Evolutionary conservation across 768 basidiomycete genomes (phyloP).

Genomic region (Collybia nuda): DNA sequence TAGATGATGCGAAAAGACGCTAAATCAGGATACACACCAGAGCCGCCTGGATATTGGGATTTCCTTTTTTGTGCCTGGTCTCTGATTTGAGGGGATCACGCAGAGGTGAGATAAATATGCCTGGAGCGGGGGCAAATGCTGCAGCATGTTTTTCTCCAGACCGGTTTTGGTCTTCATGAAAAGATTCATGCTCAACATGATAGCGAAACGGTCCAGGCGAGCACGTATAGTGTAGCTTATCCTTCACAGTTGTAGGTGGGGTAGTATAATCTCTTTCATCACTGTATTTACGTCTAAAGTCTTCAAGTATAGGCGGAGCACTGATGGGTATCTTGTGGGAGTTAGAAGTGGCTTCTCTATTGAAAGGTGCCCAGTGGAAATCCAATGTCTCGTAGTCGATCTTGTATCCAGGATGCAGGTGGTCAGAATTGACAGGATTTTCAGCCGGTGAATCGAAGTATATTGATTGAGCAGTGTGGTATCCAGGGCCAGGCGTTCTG

Average conservation of each 20-base stretch:
- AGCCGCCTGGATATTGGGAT: no score
- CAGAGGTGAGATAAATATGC: slow-evolving; percentile 36
- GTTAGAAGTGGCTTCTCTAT: slow-evolving; percentile 21
- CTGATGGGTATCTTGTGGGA: not conserved
- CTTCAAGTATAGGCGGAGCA: no score
- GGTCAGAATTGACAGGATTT: slow-evolving; percentile 42
- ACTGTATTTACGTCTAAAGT: no score
- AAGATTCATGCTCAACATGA: slow-evolving; percentile 11
- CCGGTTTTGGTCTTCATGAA: not conserved
- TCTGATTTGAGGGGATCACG: slow-evolving; percentile 2
- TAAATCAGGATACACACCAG: no score
- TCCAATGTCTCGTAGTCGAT: slow-evolving; percentile 42
- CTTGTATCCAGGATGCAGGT: slow-evolving; percentile 31
- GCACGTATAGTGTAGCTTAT: not conserved
- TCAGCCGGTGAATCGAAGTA: slow-evolving; percentile 56
- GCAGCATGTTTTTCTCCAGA: slow-evolving; percentile 8
- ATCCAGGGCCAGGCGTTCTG: slow-evolving; percentile 50
- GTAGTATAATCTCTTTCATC: no score
- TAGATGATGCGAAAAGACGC: no score
- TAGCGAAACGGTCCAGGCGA: slow-evolving; percentile 28
- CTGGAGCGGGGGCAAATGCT: slow-evolving; percentile 35
- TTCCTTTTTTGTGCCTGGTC: no score
- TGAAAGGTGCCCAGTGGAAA: slow-evolving; percentile 59
- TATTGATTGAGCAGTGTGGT: slow-evolving; percentile 29
- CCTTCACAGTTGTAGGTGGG: not conserved